Percentiles rank a stretch among this genome's conserved stretches.
Conservation (phyloP, 2,329 filamentous ascomycete species). For the Nannizziopsis barbatae region DNA sequence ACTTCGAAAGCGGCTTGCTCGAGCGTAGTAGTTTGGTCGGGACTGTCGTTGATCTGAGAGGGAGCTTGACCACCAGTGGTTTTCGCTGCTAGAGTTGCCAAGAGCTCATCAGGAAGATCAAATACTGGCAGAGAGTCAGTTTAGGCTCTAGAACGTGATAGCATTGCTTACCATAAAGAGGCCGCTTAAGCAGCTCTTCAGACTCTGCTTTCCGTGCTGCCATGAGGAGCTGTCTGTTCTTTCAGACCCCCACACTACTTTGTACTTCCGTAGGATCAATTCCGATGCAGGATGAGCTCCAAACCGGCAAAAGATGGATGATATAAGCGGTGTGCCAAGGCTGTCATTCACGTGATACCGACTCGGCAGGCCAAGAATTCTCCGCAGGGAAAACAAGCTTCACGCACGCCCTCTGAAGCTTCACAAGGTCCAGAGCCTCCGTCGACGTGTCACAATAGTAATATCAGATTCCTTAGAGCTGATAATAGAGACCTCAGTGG, state of each 20-base stretch:
- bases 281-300: background rate
- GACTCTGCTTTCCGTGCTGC: conserved; percentile 18
- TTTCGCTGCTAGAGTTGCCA: conserved; percentile 55
- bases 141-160: background rate
- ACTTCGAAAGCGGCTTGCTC: conserved; percentile 31
- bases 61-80: conserved; percentile 29
- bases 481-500: too few species aligned
- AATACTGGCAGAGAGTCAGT: conserved; percentile 49
- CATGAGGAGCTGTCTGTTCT: conserved; percentile 2
- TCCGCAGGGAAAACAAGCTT: too few species aligned
- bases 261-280: background rate
- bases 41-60: conserved; percentile 17
- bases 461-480: too few species aligned
- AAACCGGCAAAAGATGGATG: too few species aligned
- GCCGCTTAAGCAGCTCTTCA: conserved; percentile 37
- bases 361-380: too few species aligned
- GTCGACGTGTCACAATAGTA: too few species aligned
- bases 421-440: too few species aligned
- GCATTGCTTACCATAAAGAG: conserved; percentile 38
- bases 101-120: conserved; percentile 64
- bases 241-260: background rate
- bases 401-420: too few species aligned
- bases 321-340: too few species aligned
- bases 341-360: too few species aligned
- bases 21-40: conserved; percentile 18